Conservation (phyloP, 768 basidiomycete genomes). For the Podaxis sp. region DNA sequence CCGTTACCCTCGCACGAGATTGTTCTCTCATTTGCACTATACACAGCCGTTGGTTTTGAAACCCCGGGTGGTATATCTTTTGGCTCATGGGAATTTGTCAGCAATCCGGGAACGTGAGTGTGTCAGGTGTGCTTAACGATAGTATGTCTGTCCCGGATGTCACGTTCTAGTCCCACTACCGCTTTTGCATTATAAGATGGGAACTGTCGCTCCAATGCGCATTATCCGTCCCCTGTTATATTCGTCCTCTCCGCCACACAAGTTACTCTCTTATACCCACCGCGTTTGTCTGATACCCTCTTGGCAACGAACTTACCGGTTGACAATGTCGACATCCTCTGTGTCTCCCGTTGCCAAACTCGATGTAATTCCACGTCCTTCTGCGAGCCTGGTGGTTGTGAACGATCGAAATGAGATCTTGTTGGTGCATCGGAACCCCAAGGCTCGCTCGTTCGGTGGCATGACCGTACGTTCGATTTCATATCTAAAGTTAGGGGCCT, state of each 20-base stretch:
- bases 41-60: no score
- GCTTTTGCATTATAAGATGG: slow-evolving; percentile 4
- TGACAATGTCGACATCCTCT: slow-evolving; percentile 16
- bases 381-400: slow-evolving; percentile 66
- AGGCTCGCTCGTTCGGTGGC: slow-evolving; percentile 62
- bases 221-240: neutral
- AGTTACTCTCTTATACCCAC: neutral
- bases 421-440: slow-evolving; percentile 68
- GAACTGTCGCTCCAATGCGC: neutral
- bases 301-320: neutral
- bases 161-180: neutral
- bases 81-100: neutral
- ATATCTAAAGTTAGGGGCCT: neutral
- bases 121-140: neutral
- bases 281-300: neutral
- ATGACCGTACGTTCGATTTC: slow-evolving; percentile 51
- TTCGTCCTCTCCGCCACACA: neutral
- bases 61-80: neutral
- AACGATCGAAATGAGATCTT: slow-evolving; percentile 68
- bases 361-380: slow-evolving; percentile 46
- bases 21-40: neutral
- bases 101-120: neutral
- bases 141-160: neutral
- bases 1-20: neutral
- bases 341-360: neutral